Evolutionary conservation across 805 yeast genomes (phyloP), one percentile per base, ranked within the genome.

Genomic region (Ogataea nonfermentans): DNA sequence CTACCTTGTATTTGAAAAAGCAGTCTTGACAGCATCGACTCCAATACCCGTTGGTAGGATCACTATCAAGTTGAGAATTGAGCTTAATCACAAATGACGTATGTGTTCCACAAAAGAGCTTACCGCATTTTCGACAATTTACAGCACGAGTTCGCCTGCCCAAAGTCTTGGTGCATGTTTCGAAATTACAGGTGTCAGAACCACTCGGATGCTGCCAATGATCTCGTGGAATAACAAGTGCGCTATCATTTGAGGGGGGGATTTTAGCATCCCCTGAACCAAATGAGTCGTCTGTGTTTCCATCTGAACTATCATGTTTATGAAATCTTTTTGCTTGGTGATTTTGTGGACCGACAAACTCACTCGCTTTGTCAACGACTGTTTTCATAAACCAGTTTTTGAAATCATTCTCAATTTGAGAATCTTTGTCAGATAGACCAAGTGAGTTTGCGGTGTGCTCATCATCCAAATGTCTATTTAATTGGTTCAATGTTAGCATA

Each of bases 91-190:
- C 66, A 49, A 68, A 79, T 36, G 64, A 56, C 3, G 88, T 68
- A 61, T 89, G 95, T 20, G 57, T 60, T 43, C 73, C 72, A 57
- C 96, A 88, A 55, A 62, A 86, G 12, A 88, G 57, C 17, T 67
- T 54, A 0, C 96, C 96, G 63, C 96, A 89, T 48, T 74, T 75
- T 16, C 91, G 64, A 60, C 96, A 86, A 56, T 87, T 82, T 5
- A 77, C 76, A 2, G 71, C 60, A 0, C 84, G 86, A 48, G 71
- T 74, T 41, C 77, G 73, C 19, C 75, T 64, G 35, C 64, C 71
- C 26, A 83, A 62, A 4, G 44, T 49, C 37, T 63, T 71, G 7
- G 49, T 40, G 51, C 88, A 82, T 0, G 51, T 49, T 0, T 45
- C 43, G 20, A 56, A 53, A 1, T 70, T 50, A 46, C 89, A 81